Evolutionary conservation across 306 rosid species (phyloP).

Genomic region (Castanopsis chinensis): DNA sequence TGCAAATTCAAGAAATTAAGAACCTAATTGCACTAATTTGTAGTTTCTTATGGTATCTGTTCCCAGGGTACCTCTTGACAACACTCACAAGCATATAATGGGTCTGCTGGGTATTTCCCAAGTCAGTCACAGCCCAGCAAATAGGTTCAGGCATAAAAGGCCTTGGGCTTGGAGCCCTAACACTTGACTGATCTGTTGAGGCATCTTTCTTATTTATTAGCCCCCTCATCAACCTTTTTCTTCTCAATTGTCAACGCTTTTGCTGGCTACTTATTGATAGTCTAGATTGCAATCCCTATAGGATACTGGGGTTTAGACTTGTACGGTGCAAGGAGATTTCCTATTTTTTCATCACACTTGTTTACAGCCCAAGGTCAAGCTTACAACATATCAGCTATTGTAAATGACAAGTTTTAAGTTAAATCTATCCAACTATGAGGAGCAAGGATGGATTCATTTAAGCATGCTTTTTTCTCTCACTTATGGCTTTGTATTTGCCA

Average conservation of each 20-base stretch:
- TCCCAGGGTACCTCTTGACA: slow-evolving; percentile 72
- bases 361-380: slow-evolving; percentile 52
- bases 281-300: slow-evolving; percentile 49
- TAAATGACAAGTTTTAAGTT: slow-evolving; percentile 64
- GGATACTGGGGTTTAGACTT: slow-evolving; percentile 64
- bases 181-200: slow-evolving; percentile 69
- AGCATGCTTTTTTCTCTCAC: slow-evolving; percentile 68
- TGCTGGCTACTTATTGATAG: slow-evolving; percentile 42
- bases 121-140: slow-evolving; percentile 81
- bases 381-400: slow-evolving; percentile 61
- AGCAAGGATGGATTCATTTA: slow-evolving; percentile 61
- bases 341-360: slow-evolving; percentile 76
- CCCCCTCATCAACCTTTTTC: slow-evolving; percentile 70
- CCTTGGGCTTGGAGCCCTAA: slow-evolving; percentile 69
- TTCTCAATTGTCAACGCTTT: slow-evolving; percentile 67
- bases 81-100: slow-evolving; percentile 80
- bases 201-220: slow-evolving; percentile 66
- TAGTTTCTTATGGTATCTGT: slow-evolving; percentile 65
- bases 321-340: slow-evolving; percentile 53
- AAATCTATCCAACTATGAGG: slow-evolving; percentile 32
- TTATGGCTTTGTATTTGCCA: slow-evolving; percentile 77
- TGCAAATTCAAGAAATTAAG: too few relatives aligned
- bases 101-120: slow-evolving; percentile 77
- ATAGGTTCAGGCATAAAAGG: slow-evolving; percentile 81
- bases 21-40: slow-evolving; percentile 55